A percentile compares a stretch with the other conserved stretches of the same genome.
Evolutionary conservation across 345 rosid genomes (phyloP).

Genomic region (Eucalyptus albens): DNA sequence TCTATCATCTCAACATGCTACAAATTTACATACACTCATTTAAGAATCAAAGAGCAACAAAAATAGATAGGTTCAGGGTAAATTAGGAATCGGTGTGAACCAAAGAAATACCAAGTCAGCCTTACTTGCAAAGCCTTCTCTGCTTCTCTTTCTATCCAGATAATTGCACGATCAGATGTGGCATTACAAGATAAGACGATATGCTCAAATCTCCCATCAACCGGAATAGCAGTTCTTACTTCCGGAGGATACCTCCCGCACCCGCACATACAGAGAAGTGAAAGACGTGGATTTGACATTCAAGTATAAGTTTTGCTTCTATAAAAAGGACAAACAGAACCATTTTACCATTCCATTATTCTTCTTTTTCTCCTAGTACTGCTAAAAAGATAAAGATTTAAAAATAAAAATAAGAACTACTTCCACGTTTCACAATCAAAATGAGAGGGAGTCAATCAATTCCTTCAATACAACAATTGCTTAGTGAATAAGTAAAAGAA

Average conservation of each 20-base stretch:
- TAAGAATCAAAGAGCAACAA: background rate
- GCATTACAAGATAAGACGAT: conserved; percentile 88
- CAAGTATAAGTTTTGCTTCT: background rate
- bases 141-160: conserved; percentile 80
- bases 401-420: background rate
- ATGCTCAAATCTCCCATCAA: conserved; percentile 93
- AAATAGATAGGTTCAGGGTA: background rate
- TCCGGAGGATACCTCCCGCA: conserved; percentile 97
- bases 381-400: background rate
- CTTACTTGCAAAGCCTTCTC: conserved; percentile 59
- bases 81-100: background rate
- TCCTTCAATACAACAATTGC: background rate
- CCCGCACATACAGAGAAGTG: conserved; percentile 10
- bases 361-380: background rate
- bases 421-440: background rate
- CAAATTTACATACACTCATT: background rate
- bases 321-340: background rate
- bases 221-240: conserved; percentile 96
- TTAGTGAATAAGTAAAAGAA: background rate
- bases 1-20: background rate
- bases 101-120: background rate
- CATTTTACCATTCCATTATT: background rate
- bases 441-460: background rate
- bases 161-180: conserved; percentile 80
- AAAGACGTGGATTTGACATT: background rate